Conservation (phyloP, 1,284 basidiomycete genomes). For the Cystobasidium pallidum region DNA sequence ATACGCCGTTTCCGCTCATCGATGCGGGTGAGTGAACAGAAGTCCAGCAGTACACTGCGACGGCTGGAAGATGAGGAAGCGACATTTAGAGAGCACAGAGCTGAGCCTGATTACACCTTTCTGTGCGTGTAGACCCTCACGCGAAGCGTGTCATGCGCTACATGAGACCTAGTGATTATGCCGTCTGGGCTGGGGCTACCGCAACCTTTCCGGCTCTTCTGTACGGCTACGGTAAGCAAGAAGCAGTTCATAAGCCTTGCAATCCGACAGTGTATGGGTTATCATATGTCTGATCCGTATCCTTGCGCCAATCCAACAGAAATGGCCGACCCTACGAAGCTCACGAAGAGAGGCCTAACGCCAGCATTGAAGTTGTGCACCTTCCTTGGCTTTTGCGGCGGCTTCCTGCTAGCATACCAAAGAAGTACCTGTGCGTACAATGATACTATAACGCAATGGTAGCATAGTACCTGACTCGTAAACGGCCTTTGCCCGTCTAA, state of each 20-base stretch:
- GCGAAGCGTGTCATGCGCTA: conserved; percentile 84
- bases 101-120: background rate
- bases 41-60: background rate
- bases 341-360: conserved; percentile 46
- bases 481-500: background rate
- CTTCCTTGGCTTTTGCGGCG: conserved; percentile 75
- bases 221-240: conserved; percentile 68
- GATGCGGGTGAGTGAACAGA: conserved; percentile 45
- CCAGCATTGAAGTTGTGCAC: conserved; percentile 60
- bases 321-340: conserved; percentile 57
- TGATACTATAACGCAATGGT: background rate
- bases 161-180: conserved; percentile 86
- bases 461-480: background rate
- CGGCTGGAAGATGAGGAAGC: background rate
- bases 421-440: conserved; percentile 73
- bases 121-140: conserved; percentile 71
- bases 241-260: background rate
- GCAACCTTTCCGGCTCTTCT: conserved; percentile 76
- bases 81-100: too few species aligned
- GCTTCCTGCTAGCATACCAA: conserved; percentile 94
- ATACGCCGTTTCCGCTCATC: conserved; percentile 50
- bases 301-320: conserved; percentile 55
- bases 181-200: conserved; percentile 76
- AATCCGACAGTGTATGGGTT: background rate
- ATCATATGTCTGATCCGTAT: background rate